Evolutionary conservation across 2,329 filamentous ascomycete species (phyloP).

Genomic region (Tolypocladium ovalisporum): DNA sequence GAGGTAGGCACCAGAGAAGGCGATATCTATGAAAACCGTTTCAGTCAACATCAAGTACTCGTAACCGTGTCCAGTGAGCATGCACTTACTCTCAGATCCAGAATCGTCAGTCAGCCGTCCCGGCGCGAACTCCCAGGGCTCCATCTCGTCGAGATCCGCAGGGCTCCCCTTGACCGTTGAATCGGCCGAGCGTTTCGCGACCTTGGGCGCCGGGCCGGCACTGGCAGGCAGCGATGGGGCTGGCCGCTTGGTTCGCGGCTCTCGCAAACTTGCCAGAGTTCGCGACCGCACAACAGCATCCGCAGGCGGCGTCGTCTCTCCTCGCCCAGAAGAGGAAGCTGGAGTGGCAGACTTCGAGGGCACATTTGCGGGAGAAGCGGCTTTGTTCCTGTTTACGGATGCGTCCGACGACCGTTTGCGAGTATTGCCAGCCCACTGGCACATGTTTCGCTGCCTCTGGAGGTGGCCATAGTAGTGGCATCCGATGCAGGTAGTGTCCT

Average conservation of each 20-base stretch:
- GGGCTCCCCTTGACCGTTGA: constrained; percentile 6
- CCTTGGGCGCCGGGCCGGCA: neutral
- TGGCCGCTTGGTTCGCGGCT: neutral
- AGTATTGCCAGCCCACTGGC: neutral
- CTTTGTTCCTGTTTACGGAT: neutral
- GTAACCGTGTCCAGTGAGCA: neutral
- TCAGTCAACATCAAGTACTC: neutral
- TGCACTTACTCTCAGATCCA: constrained; percentile 23
- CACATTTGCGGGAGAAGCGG: neutral
- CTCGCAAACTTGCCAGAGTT: neutral
- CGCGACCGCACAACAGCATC: neutral
- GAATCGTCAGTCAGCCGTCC: constrained; percentile 23
- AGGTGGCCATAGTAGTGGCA: constrained; percentile 18
- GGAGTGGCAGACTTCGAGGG: neutral
- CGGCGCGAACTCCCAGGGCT: constrained; percentile 34
- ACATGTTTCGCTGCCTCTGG: constrained; percentile 10
- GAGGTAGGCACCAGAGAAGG: constrained; percentile 31
- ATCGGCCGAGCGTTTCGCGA: neutral
- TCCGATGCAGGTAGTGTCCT: constrained; percentile 14
- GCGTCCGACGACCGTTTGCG: neutral
- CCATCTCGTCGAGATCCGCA: constrained; percentile 18
- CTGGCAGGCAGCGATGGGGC: neutral
- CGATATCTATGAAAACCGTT: constrained; percentile 22
- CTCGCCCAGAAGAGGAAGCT: neutral
- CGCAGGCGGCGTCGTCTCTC: neutral